Percentiles rank a stretch among this genome's conserved stretches.
Conservation (phyloP, 441 rosid species). For the Populus hybrid region DNA sequence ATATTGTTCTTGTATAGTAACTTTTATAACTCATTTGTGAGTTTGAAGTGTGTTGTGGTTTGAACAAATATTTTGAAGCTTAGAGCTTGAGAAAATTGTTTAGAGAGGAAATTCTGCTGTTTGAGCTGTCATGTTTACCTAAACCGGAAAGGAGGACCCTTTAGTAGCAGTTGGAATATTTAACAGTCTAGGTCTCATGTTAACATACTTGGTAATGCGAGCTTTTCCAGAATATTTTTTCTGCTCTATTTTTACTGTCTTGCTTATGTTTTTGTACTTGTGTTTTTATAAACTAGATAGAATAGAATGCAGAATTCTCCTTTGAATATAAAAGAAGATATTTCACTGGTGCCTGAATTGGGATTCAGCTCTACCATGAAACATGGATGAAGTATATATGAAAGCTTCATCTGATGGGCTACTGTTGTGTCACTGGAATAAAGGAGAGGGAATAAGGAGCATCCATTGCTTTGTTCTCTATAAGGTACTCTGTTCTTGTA, state of each 20-base stretch:
- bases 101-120: not conserved
- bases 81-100: not conserved
- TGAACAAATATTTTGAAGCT: not conserved
- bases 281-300: too few relatives aligned
- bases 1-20: not conserved
- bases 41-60: not conserved
- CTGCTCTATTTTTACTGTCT: too few relatives aligned
- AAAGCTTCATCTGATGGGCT: not conserved
- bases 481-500: not conserved
- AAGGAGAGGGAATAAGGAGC: not conserved
- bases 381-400: not conserved
- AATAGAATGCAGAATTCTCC: not conserved
- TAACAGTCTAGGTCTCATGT: not conserved
- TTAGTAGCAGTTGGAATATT: not conserved
- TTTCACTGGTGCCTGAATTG: not conserved
- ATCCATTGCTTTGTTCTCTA: not conserved
- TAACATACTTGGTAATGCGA: not conserved
- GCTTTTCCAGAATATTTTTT: not conserved
- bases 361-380: not conserved
- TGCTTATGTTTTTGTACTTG: too few relatives aligned
- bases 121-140: not conserved
- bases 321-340: too few relatives aligned
- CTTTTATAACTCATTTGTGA: not conserved
- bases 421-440: not conserved
- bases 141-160: not conserved